phyloP scores from a whole-genome alignment of 805 yeast species.

The Pichia eremophila region DNA sequence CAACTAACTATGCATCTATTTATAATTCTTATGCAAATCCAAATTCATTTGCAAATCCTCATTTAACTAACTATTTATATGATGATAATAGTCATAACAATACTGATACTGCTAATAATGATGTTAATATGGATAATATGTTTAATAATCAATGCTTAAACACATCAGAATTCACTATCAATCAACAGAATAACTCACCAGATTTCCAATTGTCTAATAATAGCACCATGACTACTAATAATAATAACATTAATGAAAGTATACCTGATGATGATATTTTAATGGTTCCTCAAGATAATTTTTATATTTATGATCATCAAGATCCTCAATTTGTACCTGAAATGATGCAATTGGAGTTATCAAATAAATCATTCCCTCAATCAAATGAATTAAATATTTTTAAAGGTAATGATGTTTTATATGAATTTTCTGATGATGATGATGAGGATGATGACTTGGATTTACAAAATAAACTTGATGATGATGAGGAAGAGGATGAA shows the following conservation, averaged over 20 bases:
- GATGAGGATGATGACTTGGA: slow-evolving; percentile 24
- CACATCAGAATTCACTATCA: not conserved
- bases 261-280: slow-evolving; percentile 17
- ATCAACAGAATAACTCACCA: not conserved
- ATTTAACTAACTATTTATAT: slow-evolving; percentile 20
- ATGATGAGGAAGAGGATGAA: slow-evolving; percentile 16
- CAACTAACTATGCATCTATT: slow-evolving; percentile 11
- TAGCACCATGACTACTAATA: not conserved
- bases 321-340: slow-evolving; percentile 21
- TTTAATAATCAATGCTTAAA: slow-evolving; percentile 1
- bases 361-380: slow-evolving; percentile 21
- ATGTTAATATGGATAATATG: not conserved
- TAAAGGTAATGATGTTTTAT: slow-evolving; percentile 23
- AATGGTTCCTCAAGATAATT: slow-evolving; percentile 25
- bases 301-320: slow-evolving; percentile 17
- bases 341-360: slow-evolving; percentile 20
- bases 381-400: slow-evolving; percentile 26
- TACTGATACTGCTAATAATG: not conserved
- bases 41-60: slow-evolving; percentile 16
- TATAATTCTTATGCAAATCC: slow-evolving; percentile 25
- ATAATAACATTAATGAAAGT: slow-evolving; percentile 1
- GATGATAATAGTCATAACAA: not conserved
- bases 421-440: slow-evolving; percentile 25
- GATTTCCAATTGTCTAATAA: not conserved
- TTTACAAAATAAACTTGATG: slow-evolving; percentile 17